Conservation (phyloP, 2,329 filamentous ascomycete genomes). For the Aspergillus arachidicola region DNA sequence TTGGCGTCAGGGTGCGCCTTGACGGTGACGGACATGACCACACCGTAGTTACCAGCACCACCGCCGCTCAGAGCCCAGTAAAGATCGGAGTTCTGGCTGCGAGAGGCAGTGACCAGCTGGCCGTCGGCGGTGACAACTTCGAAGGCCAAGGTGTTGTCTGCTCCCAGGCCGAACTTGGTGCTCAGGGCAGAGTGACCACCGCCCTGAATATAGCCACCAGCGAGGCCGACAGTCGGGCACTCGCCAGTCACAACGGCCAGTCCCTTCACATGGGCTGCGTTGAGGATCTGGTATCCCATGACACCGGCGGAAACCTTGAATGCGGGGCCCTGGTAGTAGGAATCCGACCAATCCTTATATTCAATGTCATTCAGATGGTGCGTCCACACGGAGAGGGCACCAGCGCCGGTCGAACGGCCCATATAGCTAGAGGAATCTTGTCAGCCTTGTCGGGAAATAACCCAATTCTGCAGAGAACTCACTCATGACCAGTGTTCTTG, state of each 20-base stretch:
- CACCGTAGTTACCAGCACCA: constrained; percentile 61
- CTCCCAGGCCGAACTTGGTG: constrained; percentile 59
- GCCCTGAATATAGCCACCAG: constrained; percentile 63
- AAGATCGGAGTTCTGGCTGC: constrained; percentile 55
- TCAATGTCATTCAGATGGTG: constrained; percentile 35
- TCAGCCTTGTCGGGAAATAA: neutral
- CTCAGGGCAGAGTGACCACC: constrained; percentile 62
- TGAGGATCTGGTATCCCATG: constrained; percentile 53
- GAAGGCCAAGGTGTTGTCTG: constrained; percentile 60
- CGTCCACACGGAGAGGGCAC: constrained; percentile 43
- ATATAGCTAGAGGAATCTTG: constrained; percentile 28
- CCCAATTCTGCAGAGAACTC: constrained; percentile 6
- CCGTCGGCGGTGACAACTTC: constrained; percentile 59
- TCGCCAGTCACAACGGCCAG: constrained; percentile 59
- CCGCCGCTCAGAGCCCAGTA: constrained; percentile 66
- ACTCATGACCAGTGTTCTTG: constrained; percentile 47
- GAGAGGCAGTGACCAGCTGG: constrained; percentile 51
- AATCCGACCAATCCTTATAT: constrained; percentile 38
- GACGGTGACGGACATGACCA: constrained; percentile 59
- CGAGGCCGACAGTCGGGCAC: constrained; percentile 58
- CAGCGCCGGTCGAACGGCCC: constrained; percentile 64
- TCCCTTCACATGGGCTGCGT: constrained; percentile 48
- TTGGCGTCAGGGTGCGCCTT: constrained; percentile 51
- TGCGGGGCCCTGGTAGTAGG: constrained; percentile 53
- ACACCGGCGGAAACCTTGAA: constrained; percentile 59